These are phyloP conservation scores for Apiospora malaysiana DNA, from an alignment of 2,329 filamentous ascomycete species.

Conservation along the genomic window DNA sequence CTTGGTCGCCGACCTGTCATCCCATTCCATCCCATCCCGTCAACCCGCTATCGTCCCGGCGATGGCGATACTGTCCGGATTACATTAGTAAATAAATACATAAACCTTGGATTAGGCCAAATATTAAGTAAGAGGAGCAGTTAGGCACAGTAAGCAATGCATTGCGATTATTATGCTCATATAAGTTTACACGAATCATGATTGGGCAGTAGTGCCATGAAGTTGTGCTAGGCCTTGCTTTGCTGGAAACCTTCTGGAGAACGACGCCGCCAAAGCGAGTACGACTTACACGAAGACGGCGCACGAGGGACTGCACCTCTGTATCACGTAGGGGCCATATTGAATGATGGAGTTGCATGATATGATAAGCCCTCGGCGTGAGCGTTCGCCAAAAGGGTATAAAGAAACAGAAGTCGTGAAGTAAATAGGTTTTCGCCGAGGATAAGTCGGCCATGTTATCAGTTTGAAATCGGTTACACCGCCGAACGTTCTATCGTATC, in stretches of 20 bases:
- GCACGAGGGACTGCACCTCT: no score
- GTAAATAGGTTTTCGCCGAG: neutral
- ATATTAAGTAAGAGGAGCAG: neutral
- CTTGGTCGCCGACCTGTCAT: neutral
- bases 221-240: neutral
- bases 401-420: neutral
- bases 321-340: no score
- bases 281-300: no score
- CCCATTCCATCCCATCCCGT: neutral
- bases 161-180: neutral
- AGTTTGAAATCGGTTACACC: no score
- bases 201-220: neutral
- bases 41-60: neutral
- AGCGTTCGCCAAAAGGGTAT: neutral
- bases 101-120: no score
- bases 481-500: no score
- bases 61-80: no score
- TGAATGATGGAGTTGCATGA: neutral
- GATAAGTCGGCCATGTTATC: no score
- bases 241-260: no score
- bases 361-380: neutral
- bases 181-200: neutral
- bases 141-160: neutral
- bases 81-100: no score
- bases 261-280: no score